Base-by-base conservation (phyloP, 768 basidiomycete genomes). In the Mycena amicta region DNA sequence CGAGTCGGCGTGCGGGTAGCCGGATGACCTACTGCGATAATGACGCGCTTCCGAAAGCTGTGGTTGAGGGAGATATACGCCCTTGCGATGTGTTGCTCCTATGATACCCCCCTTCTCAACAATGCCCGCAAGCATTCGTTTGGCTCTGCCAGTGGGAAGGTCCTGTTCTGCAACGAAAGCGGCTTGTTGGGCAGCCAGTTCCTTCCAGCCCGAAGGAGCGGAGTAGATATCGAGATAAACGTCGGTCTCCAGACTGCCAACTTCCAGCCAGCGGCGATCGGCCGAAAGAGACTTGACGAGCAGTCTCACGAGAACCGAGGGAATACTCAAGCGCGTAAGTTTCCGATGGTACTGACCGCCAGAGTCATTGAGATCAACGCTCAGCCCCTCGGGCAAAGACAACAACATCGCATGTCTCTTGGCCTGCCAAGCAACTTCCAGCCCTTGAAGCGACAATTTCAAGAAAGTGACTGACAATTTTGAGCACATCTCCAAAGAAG, bases 381-480 rank as follows among this genome's bases (percentile, higher is more conserved):
- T 75, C 27, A 95, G 57, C 3, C 93, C 93, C 5, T 72, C 61
- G 0, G 87, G 80, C 0, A 92, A 60, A 1, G 75, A 68, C 16
- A 90, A 51, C 25, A 86, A 76, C 12, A 89, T 29, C 0, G 86
- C 86, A 22, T 84, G 80, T 28, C 73, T 70, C 3, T 77, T 80
- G 5, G 80, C 80, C 57, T 75, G 74, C 77, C 88, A 85, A 3
- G 82, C 81, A 5, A 81, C 63, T 53, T 92, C 83, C 22, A 89
- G 50, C 2, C 77, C 67, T 40, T 76, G 78, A 28, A 93, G 29
- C 0, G 80, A 73, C 22, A 95, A 67, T 59, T 90, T 93, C 66
- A 94, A 71, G 66, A 96, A 93, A 0, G 95, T 97, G 30, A 93
- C 95, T 96, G 54, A 22, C 41, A 13, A 40, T 55, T n/a, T n/a